Evolutionary conservation across 2,329 filamentous ascomycete genomes (phyloP), one percentile per base, ranked within the genome.

Genomic region (Ophidiomyces ophidiicola): DNA sequence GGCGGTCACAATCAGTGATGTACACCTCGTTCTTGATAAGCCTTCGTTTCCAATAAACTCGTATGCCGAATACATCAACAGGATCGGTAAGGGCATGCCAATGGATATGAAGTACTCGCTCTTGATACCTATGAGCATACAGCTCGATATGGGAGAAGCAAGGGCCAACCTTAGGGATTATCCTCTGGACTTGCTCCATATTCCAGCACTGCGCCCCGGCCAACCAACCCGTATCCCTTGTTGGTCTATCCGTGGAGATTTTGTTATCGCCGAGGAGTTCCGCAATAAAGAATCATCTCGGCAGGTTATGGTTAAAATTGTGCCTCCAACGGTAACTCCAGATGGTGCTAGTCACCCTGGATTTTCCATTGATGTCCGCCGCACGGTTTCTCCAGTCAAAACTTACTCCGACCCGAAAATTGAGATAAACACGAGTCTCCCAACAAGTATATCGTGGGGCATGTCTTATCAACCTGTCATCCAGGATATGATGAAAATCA

Each of bases 401-500:
- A 92, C 86, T 0, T 98, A 90, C 56, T 94, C 90, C 0, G 82
- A 96, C 54, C 87, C 94, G 59, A 76, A 74, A 23, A 71, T 98
- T 51, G 83, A 94, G 47, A 87, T 98, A 59, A 94, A 96, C 58
- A 94, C 88, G 2, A 82, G 80, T 39, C 76, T 88, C 43, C 84
- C 92, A 1, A 98, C 90, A 0, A 78, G 83, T 31, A 88, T 98
- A 38, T 94, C 88, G 0, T 98, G 90, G 92, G 87, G 87, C 5
- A 87, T 90, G 32, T 94, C 87, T 2, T 98, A 96, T 54, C 92
- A 98, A 54, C 90, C 92, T 19, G 88, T 88, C 1, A 88, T 98
- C 34, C 90, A 98, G 58, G 92, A 98, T 55, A 94, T 96, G 82
- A 98, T 98, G 90, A 94, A 96, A 74, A 87, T 87, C 18, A 82